Evolutionary conservation across 2,329 filamentous ascomycete species (phyloP).

Genomic region (Scytalidium lignicola): DNA sequence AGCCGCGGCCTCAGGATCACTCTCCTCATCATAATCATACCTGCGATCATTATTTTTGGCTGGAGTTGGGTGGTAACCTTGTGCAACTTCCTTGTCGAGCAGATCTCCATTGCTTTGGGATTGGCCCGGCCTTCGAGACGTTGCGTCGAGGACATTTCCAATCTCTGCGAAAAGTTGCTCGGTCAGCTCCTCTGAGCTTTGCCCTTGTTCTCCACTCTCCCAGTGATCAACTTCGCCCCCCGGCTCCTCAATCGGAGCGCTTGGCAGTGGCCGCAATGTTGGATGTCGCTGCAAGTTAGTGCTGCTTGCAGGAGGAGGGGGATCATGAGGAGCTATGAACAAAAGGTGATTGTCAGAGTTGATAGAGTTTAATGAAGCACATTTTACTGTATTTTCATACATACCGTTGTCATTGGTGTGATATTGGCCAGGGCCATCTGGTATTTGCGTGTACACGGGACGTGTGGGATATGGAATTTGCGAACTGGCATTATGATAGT

Average conservation of each 20-base stretch:
- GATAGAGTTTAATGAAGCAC: constrained; percentile 15
- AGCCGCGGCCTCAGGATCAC: constrained; percentile 81
- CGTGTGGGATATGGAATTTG: constrained; percentile 20
- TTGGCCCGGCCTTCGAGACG: constrained; percentile 12
- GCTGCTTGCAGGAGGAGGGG: constrained; percentile 6
- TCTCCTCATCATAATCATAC: constrained; percentile 64
- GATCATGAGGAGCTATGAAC: constrained; percentile 6
- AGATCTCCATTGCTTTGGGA: constrained; percentile 37
- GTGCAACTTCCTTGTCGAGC: constrained; percentile 38
- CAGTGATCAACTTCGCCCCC: constrained; percentile 22
- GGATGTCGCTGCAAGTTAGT: constrained; percentile 27
- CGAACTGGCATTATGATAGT: constrained; percentile 16
- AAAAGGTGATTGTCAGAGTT: constrained; percentile 9
- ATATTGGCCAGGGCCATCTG: not conserved
- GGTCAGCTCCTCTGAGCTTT: constrained; percentile 19
- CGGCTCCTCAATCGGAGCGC: constrained; percentile 21
- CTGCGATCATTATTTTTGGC: constrained; percentile 46
- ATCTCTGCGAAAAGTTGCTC: constrained; percentile 30
- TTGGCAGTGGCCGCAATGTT: constrained; percentile 27
- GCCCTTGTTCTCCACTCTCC: constrained; percentile 14
- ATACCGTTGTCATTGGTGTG: not conserved
- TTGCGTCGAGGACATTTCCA: constrained; percentile 25
- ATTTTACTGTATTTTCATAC: constrained; percentile 16
- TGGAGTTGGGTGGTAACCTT: constrained; percentile 43
- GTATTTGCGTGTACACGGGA: constrained; percentile 13